Evolutionary conservation across 129 eudicot genomes (phyloP).

Genomic region (Escallonia herrerae): DNA sequence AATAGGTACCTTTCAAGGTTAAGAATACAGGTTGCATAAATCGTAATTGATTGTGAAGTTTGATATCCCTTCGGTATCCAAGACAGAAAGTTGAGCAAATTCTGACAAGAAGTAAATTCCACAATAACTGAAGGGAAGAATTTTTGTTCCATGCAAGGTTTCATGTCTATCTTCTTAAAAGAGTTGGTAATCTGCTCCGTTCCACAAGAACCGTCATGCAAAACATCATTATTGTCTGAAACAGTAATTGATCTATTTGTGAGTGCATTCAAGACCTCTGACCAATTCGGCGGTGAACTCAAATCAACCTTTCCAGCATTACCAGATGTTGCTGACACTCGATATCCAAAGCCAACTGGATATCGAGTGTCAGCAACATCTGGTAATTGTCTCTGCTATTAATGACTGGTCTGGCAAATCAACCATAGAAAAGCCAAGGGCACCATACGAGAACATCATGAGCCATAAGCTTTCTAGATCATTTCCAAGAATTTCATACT

Average conservation of each 20-base stretch:
- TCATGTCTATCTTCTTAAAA: conserved; percentile 3
- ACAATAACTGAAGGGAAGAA: conserved; percentile 3
- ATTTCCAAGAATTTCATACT: conserved; percentile 75
- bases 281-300: conserved; percentile 57
- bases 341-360: no score
- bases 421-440: conserved; percentile 36
- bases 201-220: conserved; percentile 4
- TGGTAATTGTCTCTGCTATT: conserved; percentile 42
- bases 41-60: conserved; percentile 43
- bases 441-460: conserved; percentile 49
- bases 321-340: conserved; percentile 33
- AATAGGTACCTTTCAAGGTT: conserved; percentile 69
- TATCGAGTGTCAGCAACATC: no score
- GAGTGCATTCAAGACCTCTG: conserved; percentile 30
- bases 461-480: conserved; percentile 82
- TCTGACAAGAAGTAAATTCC: conserved; percentile 34
- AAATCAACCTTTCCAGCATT: conserved; percentile 33
- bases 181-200: conserved; percentile 4
- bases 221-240: conserved; percentile 10
- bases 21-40: conserved; percentile 50
- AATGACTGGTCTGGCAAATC: conserved; percentile 28
- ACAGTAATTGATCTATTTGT: conserved; percentile 22
- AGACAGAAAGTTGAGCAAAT: conserved; percentile 47
- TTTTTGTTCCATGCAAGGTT: conserved; percentile 18
- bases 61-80: conserved; percentile 60